Conservation (phyloP, 768 basidiomycete species). For the Russula olivacea region DNA sequence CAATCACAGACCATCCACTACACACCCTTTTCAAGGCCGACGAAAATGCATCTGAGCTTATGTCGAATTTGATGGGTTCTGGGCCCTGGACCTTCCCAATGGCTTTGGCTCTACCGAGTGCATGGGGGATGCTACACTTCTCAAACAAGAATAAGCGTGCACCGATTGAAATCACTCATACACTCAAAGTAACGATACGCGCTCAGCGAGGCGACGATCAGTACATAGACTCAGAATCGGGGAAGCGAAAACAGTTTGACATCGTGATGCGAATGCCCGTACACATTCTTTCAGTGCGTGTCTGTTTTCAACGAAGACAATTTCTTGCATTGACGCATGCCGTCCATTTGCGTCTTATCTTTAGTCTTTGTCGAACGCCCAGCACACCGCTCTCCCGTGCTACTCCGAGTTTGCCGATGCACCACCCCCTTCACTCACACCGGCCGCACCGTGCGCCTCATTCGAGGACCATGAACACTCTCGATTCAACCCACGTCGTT, state of each 20-base stretch:
- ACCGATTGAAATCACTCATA: slow-evolving; percentile 71
- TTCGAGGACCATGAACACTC: neutral
- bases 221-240: slow-evolving; percentile 54
- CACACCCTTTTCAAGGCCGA: slow-evolving; percentile 58
- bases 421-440: neutral
- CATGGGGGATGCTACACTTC: slow-evolving; percentile 55
- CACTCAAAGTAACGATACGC: slow-evolving; percentile 73
- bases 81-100: slow-evolving; percentile 64
- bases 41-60: slow-evolving; percentile 43
- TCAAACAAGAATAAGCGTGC: slow-evolving; percentile 75
- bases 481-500: neutral
- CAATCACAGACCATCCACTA: slow-evolving; percentile 68
- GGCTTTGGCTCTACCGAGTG: slow-evolving; percentile 58
- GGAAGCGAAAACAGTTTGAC: slow-evolving; percentile 78
- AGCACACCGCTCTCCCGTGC: slow-evolving; percentile 10
- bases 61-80: slow-evolving; percentile 9
- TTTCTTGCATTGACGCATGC: neutral
- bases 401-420: slow-evolving; percentile 7
- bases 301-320: neutral
- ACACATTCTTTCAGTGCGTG: slow-evolving; percentile 77
- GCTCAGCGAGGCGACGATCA: slow-evolving; percentile 77
- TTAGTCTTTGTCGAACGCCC: slow-evolving; percentile 14
- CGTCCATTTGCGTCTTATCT: neutral
- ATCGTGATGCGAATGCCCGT: slow-evolving; percentile 82
- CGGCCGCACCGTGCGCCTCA: neutral